Conservation (phyloP, 306 rosid genomes). For the Gastrolobium villosum region DNA sequence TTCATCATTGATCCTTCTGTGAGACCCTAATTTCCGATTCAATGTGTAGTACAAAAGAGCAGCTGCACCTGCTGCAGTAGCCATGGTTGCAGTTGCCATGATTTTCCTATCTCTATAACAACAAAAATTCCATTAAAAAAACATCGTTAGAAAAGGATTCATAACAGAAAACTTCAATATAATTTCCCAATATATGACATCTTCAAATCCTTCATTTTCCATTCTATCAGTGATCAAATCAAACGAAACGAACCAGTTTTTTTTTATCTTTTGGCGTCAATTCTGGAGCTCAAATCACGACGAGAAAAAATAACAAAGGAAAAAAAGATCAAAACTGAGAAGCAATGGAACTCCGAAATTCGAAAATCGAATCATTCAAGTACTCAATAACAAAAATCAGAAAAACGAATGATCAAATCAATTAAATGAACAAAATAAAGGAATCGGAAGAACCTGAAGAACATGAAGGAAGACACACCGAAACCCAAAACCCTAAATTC, state of each 20-base stretch:
- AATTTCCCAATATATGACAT: conserved; percentile 17
- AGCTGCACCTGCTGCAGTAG: conserved; percentile 98
- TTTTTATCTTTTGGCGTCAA: neutral
- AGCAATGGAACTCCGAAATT: neutral
- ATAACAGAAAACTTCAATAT: conserved; percentile 31
- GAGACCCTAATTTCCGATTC: conserved; percentile 70
- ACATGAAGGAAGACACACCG: conserved; percentile 38
- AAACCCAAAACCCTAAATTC: conserved; percentile 61
- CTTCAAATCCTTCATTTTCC: conserved; percentile 36
- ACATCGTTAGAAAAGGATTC: neutral
- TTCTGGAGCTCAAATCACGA: conserved; percentile 20
- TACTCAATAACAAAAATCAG: neutral
- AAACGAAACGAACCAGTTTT: conserved; percentile 2
- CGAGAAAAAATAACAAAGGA: neutral
- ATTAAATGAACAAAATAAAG: neutral
- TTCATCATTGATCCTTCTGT: conserved; percentile 13
- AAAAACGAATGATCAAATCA: conserved; percentile 24
- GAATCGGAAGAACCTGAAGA: conserved; percentile 43
- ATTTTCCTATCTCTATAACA: conserved; percentile 56
- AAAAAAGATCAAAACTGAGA: neutral
- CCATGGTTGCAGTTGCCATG: conserved; percentile 99
- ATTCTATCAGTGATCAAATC: conserved; percentile 19
- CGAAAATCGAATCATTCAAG: conserved; percentile 1
- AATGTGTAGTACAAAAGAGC: conserved; percentile 90
- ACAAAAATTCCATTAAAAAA: neutral